phyloP scores from a whole-genome alignment of 768 basidiomycete species.

The Macrocybe gigantea region DNA sequence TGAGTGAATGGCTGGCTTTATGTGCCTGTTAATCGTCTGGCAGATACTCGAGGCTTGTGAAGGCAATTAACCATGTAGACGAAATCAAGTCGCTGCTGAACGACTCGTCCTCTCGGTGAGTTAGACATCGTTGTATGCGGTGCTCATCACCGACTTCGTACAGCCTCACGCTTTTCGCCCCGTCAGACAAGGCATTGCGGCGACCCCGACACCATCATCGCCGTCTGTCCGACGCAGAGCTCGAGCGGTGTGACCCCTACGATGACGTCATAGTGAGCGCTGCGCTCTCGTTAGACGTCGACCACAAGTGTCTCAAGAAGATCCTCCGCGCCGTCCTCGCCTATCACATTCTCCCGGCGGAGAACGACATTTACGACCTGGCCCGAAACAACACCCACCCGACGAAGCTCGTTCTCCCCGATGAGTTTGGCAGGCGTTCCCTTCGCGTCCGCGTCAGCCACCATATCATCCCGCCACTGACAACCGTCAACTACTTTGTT shows the following conservation, averaged over 20 bases:
- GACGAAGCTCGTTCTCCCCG: conserved; percentile 35
- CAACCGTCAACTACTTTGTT: conserved; percentile 44
- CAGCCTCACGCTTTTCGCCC: conserved; percentile 53
- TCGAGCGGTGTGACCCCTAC: too few relatives aligned
- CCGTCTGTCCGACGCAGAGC: background rate
- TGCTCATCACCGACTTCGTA: background rate
- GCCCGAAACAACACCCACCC: conserved; percentile 50
- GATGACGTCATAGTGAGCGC: conserved; percentile 3
- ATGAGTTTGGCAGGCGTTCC: conserved; percentile 37
- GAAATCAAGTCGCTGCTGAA: conserved; percentile 12
- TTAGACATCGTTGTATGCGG: too few relatives aligned
- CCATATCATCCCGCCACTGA: conserved; percentile 23
- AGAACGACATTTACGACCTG: conserved; percentile 30
- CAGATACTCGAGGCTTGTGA: conserved; percentile 18
- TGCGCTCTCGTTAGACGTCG: conserved; percentile 25
- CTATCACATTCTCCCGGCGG: conserved; percentile 49
- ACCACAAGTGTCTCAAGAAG: conserved; percentile 46
- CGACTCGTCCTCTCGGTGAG: conserved; percentile 10
- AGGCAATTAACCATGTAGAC: conserved; percentile 18
- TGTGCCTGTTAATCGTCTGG: background rate
- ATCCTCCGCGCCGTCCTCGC: conserved; percentile 48
- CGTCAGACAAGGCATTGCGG: conserved; percentile 38
- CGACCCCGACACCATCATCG: conserved; percentile 11
- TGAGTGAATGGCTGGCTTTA: background rate
- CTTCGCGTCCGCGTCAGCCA: conserved; percentile 37